A percentile compares a stretch with the other conserved stretches of the same genome.
These are phyloP conservation scores for Hippophae gyantsensis DNA, from an alignment of 306 rosid species.

Conservation along the genomic window DNA sequence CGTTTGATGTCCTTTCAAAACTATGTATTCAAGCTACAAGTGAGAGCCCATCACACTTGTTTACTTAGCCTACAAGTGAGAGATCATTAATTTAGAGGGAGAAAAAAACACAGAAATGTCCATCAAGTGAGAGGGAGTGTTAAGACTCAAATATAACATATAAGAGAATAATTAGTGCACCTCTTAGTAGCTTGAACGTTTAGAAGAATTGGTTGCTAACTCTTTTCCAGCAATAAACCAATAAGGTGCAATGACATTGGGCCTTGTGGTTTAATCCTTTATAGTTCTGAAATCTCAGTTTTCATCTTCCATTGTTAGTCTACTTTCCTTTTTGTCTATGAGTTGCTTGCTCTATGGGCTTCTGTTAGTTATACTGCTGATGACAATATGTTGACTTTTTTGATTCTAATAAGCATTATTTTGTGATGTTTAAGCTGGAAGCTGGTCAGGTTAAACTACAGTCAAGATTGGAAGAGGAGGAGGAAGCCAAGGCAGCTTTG, in stretches of 20 bases:
- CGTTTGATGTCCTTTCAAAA: no score
- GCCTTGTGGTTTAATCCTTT: not conserved
- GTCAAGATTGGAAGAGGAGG: constrained; percentile 87
- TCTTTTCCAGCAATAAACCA: no score
- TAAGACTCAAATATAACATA: no score
- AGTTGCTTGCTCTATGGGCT: not conserved
- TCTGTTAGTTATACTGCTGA: not conserved
- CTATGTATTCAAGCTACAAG: no score
- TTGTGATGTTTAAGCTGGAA: constrained; percentile 57
- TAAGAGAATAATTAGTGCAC: no score
- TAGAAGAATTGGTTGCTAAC: no score
- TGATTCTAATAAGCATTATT: constrained; percentile 22
- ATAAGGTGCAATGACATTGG: not conserved
- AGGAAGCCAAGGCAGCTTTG: constrained; percentile 83
- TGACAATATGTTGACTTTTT: not conserved
- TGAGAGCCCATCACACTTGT: no score
- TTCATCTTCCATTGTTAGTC: not conserved
- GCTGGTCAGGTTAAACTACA: constrained; percentile 75
- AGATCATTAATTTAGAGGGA: no score
- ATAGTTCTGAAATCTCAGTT: not conserved
- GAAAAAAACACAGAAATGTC: no score
- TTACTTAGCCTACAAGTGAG: no score
- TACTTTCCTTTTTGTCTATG: not conserved
- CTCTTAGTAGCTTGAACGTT: no score
- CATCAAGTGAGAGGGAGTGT: no score